Evolutionary conservation across 768 basidiomycete species (phyloP), one percentile per base, ranked within the genome.

Genomic region (Solioccasus polychromus): DNA sequence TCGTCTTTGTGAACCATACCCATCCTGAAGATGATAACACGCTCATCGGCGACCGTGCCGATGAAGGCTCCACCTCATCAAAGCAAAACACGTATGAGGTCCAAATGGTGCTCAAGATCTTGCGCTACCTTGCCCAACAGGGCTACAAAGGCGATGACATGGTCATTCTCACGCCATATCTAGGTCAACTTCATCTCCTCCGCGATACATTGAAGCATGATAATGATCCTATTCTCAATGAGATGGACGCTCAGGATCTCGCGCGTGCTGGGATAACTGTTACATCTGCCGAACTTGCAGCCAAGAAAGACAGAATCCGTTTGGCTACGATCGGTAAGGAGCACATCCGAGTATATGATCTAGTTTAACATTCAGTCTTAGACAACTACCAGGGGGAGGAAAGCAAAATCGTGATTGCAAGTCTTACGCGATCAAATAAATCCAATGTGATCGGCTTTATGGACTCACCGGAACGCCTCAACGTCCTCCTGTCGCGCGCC

Each of bases 321-420:
- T 58, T 87, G 2, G 78, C 83, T 1, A 87, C 84, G 0, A 85
- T 87, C 9, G 85, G 85, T 83, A 45, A 20, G 69, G 1, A 15
- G 32, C 3, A 31, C 10, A 1, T 2, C 11, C 6, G 35, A 5
- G 19, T 9, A 29, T n/a, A 3, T 10, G 26, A 15, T 9, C 17
- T 5, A 3, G 5, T 34, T 17, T 14, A 22, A 30, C n/a, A 8
- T 11, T 4, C 3, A 11, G n/a, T 11, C 15, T 9, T 44, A 85
- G 85, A 87, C 49, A 87, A 87, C 53, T 87, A 85, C 49, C 85
- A 87, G 52, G 85, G 85, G 9, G 85, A 87, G 53, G 84, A 87
- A 57, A 79, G 80, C 42, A 74, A 85, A 20, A 79, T 88, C 39
- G 82, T 87, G 18, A 65, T 87, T 20, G 70, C 71, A 6, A 78